Base-by-base conservation (phyloP, 139 green algal genomes). In the Protoeuglena noctilucae region DNA sequence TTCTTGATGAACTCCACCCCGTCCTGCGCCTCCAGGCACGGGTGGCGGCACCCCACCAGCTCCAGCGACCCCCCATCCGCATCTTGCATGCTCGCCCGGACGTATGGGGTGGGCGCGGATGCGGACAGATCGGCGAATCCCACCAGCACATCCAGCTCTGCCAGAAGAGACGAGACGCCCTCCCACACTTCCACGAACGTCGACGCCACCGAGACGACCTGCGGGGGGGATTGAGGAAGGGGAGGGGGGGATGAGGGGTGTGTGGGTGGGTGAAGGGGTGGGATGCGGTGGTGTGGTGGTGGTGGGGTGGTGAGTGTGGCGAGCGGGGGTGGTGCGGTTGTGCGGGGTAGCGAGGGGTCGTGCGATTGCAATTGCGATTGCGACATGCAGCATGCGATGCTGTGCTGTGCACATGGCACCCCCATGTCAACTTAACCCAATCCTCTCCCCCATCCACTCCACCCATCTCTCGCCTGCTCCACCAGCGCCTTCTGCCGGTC, bases 101-200 rank as follows among this genome's bases (percentile, higher is more conserved):
- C 65, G 55, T 91, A 96, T 22, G 79, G 75, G 9, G 50, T 69
- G 28, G 81, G 86, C 12, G 82, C 86, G 24, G 53, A 70, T 7
- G 70, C 66, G 4, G 86, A 69, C 47, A 94, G 64, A 39, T 95
- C 83, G n/a, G 91, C 91, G 69, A 96, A 96, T 16, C 69, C 69
- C 12, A 64, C 60, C 41, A 98, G 74, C 29, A 94, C 78, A 51
- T 96, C 90, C 56, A 98, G 60, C 69, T 96, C 83, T 2, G 78
- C 77, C 30, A 95, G 48, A 21, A 94, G 50, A 3, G 40, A 47
- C 0, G 61, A 70, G 14, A 93, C 85, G 3, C 31, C 34, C 46
- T 86, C 69, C 84, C 91, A 98, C 40, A 98, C 78, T 56, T 88
- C 78, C 14, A 75, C 63, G 53, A 96, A 98, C 0, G 84, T 91